Base-by-base conservation (phyloP, 2,329 filamentous ascomycete genomes). In the Fusarium bulbicola region DNA sequence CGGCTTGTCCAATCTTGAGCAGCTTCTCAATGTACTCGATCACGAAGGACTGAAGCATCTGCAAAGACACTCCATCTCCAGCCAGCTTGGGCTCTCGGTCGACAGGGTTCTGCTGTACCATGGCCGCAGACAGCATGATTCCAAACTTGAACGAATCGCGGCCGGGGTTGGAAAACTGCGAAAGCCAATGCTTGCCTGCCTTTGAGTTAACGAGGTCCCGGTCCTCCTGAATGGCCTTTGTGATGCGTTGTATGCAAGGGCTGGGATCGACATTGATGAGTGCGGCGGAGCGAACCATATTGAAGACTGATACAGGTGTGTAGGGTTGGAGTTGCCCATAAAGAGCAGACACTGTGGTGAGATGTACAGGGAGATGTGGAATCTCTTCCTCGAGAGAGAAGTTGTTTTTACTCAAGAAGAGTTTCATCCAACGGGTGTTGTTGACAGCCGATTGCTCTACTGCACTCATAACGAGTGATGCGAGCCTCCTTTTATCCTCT, bases 391-490 rank as follows among this genome's bases (percentile, higher is more conserved):
- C 59, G 2, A 80, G 54, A 1, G 42, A 26, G n/a, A 83, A 76
- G 1, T 71, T 61, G 47, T 82, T 75, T 52, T 73, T 78, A n/a
- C 66, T 62, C 7, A 81, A 54, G 42, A 83, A 83, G 15, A 81
- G 52, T 1, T 67, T 49, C 28, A 78, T 77, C 81, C 81, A 84
- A 30, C 78, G 77, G 7, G 37, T 53, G 47, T 82, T 78, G 26
- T 79, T 80, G 2, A 40, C 39, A 21, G 76, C 76, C 1, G 81
- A 83, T 20, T 70, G 63, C 11, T 79, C 72, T 9, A 81, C 16
- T 5, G 74, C 61, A 4, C 63, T 63, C 26, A 78, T 63, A 24
- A 82, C 60, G 10, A 83, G 60, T 4, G 68, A 53, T 4, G 59
- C 69, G 43, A 80, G 68, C 40, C 76, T 47, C 7, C 11, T 24